Conservation (phyloP, 2,329 filamentous ascomycete species). For the Fusarium equiseti region DNA sequence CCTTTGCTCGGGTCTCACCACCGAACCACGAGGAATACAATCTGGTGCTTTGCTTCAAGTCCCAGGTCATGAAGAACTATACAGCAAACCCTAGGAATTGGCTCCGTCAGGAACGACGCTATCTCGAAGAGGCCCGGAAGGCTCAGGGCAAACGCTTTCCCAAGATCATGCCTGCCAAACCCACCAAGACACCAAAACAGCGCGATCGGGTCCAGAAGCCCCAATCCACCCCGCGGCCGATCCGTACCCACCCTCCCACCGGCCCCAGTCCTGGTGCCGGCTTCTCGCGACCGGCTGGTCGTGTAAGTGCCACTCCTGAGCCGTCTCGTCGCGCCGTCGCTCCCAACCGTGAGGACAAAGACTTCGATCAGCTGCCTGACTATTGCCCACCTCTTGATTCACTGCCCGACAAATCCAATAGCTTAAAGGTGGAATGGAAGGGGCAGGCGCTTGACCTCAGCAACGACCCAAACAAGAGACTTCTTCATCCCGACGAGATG, state of each 20-base stretch:
- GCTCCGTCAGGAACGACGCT: slow-evolving; percentile 63
- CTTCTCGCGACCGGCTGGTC: slow-evolving; percentile 47
- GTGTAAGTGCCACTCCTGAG: slow-evolving; percentile 62
- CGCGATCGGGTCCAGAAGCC: slow-evolving; percentile 55
- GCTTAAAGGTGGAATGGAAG: slow-evolving; percentile 89
- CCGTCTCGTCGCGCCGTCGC: slow-evolving; percentile 65
- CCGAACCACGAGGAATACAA: slow-evolving; percentile 67
- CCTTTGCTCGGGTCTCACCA: slow-evolving; percentile 60
- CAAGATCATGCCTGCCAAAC: slow-evolving; percentile 58
- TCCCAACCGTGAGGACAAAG: slow-evolving; percentile 83
- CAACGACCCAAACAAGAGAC: slow-evolving; percentile 74
- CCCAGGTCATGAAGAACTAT: slow-evolving; percentile 63
- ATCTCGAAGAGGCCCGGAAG: slow-evolving; percentile 62
- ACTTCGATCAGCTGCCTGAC: slow-evolving; percentile 78
- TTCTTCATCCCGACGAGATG: slow-evolving; percentile 84
- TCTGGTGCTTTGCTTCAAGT: slow-evolving; percentile 64
- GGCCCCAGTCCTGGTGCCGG: slow-evolving; percentile 40
- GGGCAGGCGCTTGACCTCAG: slow-evolving; percentile 81
- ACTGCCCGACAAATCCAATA: slow-evolving; percentile 74
- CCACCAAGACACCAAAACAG: slow-evolving; percentile 49
- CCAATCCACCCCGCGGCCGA: slow-evolving; percentile 51
- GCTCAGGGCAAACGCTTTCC: slow-evolving; percentile 56
- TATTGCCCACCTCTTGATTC: slow-evolving; percentile 77
- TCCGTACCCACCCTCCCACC: slow-evolving; percentile 48
- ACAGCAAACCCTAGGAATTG: slow-evolving; percentile 59